phyloP scores from a whole-genome alignment of 257 asterid species.

The Vinca minor region DNA sequence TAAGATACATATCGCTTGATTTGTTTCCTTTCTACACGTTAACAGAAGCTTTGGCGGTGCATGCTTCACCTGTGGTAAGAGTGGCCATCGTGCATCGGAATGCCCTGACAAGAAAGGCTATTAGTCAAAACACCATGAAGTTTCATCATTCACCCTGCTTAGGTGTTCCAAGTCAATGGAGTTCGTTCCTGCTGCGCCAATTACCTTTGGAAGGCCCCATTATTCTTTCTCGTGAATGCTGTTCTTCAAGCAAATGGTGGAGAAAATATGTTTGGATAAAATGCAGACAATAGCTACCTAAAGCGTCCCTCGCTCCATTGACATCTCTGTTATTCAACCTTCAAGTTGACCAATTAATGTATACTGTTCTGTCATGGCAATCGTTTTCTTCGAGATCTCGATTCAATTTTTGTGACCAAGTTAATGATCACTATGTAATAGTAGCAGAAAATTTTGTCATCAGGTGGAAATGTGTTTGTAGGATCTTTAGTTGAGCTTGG shows the following conservation, averaged over 20 bases:
- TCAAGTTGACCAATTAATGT: neutral
- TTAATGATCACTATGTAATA: neutral
- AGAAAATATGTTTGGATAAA: neutral
- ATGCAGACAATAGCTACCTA: neutral
- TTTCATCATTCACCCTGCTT: conserved; percentile 15
- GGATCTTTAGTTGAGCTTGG: neutral
- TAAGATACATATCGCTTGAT: neutral
- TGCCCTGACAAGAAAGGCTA: conserved; percentile 64
- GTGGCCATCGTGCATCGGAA: conserved; percentile 88
- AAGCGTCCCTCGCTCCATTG: neutral
- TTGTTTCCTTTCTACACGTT: neutral
- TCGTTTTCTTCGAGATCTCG: neutral
- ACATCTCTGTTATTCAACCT: neutral
- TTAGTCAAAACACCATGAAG: conserved; percentile 18
- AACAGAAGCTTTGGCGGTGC: conserved; percentile 68
- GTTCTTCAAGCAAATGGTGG: conserved; percentile 8
- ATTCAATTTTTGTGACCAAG: neutral
- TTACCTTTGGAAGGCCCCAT: neutral
- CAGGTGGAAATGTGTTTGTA: neutral
- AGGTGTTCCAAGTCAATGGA: conserved; percentile 1
- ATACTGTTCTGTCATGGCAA: neutral
- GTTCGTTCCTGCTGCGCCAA: conserved; percentile 8
- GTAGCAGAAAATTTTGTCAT: conserved; percentile 1
- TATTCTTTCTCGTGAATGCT: conserved; percentile 6
- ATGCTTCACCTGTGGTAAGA: conserved; percentile 75